Evolutionary conservation across 305 asterid species (phyloP).

Genomic region (Withania somnifera): DNA sequence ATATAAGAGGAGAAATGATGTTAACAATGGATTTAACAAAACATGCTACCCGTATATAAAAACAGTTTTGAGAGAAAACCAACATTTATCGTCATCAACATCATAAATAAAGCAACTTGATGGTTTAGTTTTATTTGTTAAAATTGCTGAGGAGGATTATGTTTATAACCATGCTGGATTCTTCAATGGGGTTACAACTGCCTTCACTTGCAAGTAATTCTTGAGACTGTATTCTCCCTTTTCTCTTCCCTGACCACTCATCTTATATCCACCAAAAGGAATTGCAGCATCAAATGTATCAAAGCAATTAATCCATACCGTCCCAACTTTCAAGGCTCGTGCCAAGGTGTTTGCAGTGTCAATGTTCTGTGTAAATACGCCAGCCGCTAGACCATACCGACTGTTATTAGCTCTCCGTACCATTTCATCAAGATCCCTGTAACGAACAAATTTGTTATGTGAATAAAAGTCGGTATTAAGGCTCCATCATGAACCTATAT

Average conservation of each 20-base stretch:
- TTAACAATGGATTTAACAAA: background rate
- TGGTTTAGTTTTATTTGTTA: background rate
- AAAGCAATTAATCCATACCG: constrained; percentile 71
- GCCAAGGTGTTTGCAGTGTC: constrained; percentile 77
- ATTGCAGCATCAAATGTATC: constrained; percentile 82
- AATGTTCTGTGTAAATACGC: constrained; percentile 68
- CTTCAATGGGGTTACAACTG: constrained; percentile 65
- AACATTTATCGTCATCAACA: constrained; percentile 24
- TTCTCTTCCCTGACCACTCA: constrained; percentile 92
- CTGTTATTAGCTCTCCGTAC: constrained; percentile 54
- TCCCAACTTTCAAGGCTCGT: constrained; percentile 75
- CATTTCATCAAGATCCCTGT: constrained; percentile 70
- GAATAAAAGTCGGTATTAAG: background rate
- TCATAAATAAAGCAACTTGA: background rate
- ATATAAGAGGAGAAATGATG: background rate
- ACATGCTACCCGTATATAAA: background rate
- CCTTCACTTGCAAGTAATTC: constrained; percentile 91
- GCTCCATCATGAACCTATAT: background rate
- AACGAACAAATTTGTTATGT: background rate
- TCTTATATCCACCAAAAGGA: constrained; percentile 92
- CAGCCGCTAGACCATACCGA: constrained; percentile 78
- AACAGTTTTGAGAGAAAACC: background rate
- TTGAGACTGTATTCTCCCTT: constrained; percentile 83
- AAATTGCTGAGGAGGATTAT: background rate
- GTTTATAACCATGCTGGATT: constrained; percentile 90